These are phyloP conservation scores for Penicillium goetzii DNA, from an alignment of 495 filamentous ascomycete genomes.

Conservation along the genomic window DNA sequence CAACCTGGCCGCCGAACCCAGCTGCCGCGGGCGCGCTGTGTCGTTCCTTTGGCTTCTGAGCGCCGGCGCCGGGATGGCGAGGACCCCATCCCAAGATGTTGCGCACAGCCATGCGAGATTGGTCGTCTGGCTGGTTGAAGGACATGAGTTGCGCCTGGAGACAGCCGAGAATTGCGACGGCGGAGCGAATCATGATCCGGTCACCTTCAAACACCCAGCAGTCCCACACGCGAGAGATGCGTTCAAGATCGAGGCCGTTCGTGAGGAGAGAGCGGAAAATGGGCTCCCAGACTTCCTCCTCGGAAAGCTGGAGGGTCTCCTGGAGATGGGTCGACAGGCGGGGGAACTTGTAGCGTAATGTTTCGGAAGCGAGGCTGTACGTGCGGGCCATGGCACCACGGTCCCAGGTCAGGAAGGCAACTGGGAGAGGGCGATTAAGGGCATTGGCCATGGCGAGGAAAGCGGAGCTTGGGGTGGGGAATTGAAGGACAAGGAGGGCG, in stretches of 20 bases:
- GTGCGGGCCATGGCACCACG: slow-evolving; percentile 69
- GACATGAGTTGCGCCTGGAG: slow-evolving; percentile 67
- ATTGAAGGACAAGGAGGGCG: slow-evolving; percentile 82
- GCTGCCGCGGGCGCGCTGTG: slow-evolving; percentile 46
- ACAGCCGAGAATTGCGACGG: slow-evolving; percentile 68
- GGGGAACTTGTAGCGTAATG: slow-evolving; percentile 72
- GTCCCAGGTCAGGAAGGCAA: slow-evolving; percentile 85
- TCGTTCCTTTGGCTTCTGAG: slow-evolving; percentile 41
- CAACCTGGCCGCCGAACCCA: slow-evolving; percentile 47
- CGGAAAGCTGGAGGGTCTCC: slow-evolving; percentile 46
- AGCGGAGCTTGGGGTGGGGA: slow-evolving; percentile 68
- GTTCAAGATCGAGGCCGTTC: slow-evolving; percentile 67
- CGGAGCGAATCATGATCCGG: slow-evolving; percentile 74
- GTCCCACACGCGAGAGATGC: slow-evolving; percentile 83
- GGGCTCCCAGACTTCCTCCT: slow-evolving; percentile 57
- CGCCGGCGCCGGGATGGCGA: slow-evolving; percentile 39
- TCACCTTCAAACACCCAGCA: slow-evolving; percentile 95
- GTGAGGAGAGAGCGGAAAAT: slow-evolving; percentile 64
- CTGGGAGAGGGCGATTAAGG: slow-evolving; percentile 83
- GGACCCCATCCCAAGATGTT: slow-evolving; percentile 59
- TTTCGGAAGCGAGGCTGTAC: slow-evolving; percentile 71
- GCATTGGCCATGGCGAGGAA: slow-evolving; percentile 87
- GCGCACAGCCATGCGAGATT: slow-evolving; percentile 39
- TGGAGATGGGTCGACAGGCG: slow-evolving; percentile 70
- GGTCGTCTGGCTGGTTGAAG: slow-evolving; percentile 49